Percentiles rank a stretch among this genome's conserved stretches.
Evolutionary conservation across 2,329 filamentous ascomycete species (phyloP).

Genomic region (Stagonosporopsis chrysanthemi): DNA sequence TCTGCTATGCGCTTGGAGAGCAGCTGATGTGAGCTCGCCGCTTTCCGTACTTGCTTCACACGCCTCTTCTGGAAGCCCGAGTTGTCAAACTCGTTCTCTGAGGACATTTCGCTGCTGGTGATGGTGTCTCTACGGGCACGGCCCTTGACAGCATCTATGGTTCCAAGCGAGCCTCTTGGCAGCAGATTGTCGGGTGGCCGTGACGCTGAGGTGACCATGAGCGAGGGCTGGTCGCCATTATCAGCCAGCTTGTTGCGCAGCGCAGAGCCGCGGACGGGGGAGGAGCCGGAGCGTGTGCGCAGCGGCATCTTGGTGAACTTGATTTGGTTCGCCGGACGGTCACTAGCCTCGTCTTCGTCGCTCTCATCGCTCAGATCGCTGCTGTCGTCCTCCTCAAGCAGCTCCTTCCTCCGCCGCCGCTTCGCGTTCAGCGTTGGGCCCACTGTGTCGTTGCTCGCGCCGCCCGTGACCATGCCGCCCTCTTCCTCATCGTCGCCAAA

Average conservation of each 20-base stretch:
- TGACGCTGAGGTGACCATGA: constrained; percentile 65
- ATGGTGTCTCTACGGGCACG: constrained; percentile 76
- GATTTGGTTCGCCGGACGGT: constrained; percentile 81
- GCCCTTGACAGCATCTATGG: constrained; percentile 73
- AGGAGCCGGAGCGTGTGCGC: constrained; percentile 84
- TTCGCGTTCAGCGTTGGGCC: constrained; percentile 70
- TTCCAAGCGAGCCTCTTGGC: constrained; percentile 74
- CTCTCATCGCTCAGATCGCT: constrained; percentile 86
- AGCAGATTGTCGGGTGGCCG: constrained; percentile 56
- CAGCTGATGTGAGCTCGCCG: constrained; percentile 60
- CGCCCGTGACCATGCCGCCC: constrained; percentile 72
- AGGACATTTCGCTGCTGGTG: constrained; percentile 83
- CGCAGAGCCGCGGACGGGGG: constrained; percentile 66
- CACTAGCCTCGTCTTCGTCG: constrained; percentile 73
- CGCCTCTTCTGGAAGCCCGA: constrained; percentile 70
- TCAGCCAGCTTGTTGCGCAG: constrained; percentile 64
- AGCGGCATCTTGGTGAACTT: constrained; percentile 97
- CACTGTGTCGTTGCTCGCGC: constrained; percentile 70
- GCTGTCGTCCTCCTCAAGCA: constrained; percentile 85
- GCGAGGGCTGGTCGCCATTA: constrained; percentile 59
- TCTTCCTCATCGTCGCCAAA: constrained; percentile 76
- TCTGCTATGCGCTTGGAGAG: constrained; percentile 63
- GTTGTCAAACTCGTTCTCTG: constrained; percentile 79
- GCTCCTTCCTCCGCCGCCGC: constrained; percentile 73
- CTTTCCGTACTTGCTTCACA: constrained; percentile 64